A percentile compares a stretch with the other conserved stretches of the same genome.
phyloP scores from a whole-genome alignment of 192 early-diverging fungal genomes.

The Gonapodya prolifera region DNA sequence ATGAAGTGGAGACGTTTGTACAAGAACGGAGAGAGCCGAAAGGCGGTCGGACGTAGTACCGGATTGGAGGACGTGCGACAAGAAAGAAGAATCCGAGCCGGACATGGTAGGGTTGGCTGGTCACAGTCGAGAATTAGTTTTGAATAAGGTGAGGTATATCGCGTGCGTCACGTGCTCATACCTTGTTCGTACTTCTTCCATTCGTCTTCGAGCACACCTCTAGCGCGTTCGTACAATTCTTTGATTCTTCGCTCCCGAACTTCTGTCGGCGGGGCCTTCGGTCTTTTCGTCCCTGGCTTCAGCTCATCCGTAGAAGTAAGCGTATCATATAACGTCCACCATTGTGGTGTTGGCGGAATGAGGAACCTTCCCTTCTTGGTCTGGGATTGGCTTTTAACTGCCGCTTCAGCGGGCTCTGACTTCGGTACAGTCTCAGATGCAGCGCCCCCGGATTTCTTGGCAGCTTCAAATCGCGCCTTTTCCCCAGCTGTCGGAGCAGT shows the following conservation, averaged over 20 bases:
- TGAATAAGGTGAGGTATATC: neutral
- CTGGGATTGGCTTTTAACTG: neutral
- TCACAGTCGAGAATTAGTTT: neutral
- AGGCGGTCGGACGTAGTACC: constrained; percentile 91
- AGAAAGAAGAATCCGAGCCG: constrained; percentile 72
- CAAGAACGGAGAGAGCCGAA: constrained; percentile 79
- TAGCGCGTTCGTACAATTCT: constrained; percentile 9
- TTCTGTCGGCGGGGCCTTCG: neutral
- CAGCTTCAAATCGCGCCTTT: too few species aligned
- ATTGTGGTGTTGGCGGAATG: neutral
- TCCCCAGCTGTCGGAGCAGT: too few species aligned
- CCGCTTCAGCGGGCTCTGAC: neutral
- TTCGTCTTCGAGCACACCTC: neutral
- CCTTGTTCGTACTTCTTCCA: neutral
- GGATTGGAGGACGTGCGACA: constrained; percentile 72
- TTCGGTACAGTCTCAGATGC: too few species aligned
- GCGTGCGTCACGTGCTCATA: neutral
- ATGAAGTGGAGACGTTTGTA: constrained; percentile 88
- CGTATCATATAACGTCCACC: neutral
- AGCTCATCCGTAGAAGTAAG: neutral
- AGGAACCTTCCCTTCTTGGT: neutral
- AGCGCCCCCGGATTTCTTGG: too few species aligned
- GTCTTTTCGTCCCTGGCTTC: neutral
- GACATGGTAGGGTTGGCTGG: constrained; percentile 32
- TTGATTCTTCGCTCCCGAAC: neutral